Percentiles rank a stretch among this genome's conserved stretches.
These are phyloP conservation scores for Dioszegia aurantiaca DNA, from an alignment of 768 basidiomycete species.

Conservation along the genomic window DNA sequence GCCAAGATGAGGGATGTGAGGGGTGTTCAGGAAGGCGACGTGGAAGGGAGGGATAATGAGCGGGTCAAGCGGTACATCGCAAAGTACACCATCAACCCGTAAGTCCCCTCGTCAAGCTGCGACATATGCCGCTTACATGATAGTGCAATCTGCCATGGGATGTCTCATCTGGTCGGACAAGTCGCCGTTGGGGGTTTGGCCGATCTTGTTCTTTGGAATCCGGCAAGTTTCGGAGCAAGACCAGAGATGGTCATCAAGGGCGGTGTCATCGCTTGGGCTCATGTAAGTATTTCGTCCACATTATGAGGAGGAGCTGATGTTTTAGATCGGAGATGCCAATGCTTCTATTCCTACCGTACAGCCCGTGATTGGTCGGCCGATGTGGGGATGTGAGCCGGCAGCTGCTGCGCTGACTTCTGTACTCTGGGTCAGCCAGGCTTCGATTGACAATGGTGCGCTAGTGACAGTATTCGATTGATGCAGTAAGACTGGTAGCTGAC, in stretches of 20 bases:
- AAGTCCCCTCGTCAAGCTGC: slow-evolving; percentile 48
- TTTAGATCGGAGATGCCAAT: slow-evolving; percentile 92
- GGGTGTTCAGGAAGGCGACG: slow-evolving; percentile 79
- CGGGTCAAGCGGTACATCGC: slow-evolving; percentile 92
- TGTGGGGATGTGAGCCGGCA: slow-evolving; percentile 82
- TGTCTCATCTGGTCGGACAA: slow-evolving; percentile 80
- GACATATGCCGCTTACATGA: slow-evolving; percentile 5
- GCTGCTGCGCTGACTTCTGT: slow-evolving; percentile 82
- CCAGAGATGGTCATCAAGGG: slow-evolving; percentile 95
- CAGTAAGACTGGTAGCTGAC: slow-evolving; percentile 14
- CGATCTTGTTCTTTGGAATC: slow-evolving; percentile 93
- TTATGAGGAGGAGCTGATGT: neutral
- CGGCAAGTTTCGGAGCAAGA: slow-evolving; percentile 84
- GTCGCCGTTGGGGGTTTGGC: slow-evolving; percentile 78
- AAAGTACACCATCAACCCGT: slow-evolving; percentile 98
- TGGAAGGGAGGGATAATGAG: slow-evolving; percentile 70
- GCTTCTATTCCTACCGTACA: slow-evolving; percentile 95
- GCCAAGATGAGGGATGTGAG: slow-evolving; percentile 81
- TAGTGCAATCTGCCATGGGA: slow-evolving; percentile 91
- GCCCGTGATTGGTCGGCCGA: slow-evolving; percentile 77
- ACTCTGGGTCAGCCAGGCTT: slow-evolving; percentile 76
- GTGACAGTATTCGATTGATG: neutral
- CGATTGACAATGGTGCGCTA: slow-evolving; percentile 57
- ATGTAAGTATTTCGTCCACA: slow-evolving; percentile 57
- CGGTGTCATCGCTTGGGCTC: slow-evolving; percentile 85